Percentiles rank a stretch among this genome's conserved stretches.
These are phyloP conservation scores for Collariella sp. DNA, from an alignment of 495 filamentous ascomycete species.

Conservation along the genomic window DNA sequence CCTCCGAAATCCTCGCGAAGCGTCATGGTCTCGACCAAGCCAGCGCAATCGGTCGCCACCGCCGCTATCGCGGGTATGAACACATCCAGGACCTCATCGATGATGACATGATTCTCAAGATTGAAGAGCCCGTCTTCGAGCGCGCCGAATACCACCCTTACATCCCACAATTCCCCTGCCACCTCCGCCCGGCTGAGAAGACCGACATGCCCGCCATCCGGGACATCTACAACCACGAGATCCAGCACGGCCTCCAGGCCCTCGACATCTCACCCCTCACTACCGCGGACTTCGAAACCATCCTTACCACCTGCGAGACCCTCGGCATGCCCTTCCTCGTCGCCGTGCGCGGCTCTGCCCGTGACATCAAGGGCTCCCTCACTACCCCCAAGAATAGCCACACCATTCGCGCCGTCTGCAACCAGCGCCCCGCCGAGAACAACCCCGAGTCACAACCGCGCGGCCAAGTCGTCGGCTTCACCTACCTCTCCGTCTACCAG, in stretches of 20 bases:
- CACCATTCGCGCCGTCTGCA: background rate
- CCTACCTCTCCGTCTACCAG: constrained; percentile 23
- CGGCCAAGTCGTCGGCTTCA: constrained; percentile 30
- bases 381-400: background rate
- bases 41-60: background rate
- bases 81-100: background rate
- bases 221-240: constrained; percentile 33
- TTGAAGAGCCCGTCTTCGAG: background rate
- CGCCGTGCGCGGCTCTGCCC: constrained; percentile 24
- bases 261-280: constrained; percentile 24
- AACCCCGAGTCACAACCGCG: background rate
- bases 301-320: constrained; percentile 14
- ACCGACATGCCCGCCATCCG: constrained; percentile 24
- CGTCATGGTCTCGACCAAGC: background rate
- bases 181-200: constrained; percentile 28
- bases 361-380: background rate
- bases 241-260: constrained; percentile 23
- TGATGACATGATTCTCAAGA: background rate
- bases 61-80: background rate
- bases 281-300: constrained; percentile 12
- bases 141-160: constrained; percentile 4
- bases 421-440: background rate
- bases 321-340: constrained; percentile 36
- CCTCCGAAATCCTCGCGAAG: background rate
- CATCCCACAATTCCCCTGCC: constrained; percentile 23